These are phyloP conservation scores for Rubia yunnanensis DNA, from an alignment of 257 asterid species.

Conservation along the genomic window DNA sequence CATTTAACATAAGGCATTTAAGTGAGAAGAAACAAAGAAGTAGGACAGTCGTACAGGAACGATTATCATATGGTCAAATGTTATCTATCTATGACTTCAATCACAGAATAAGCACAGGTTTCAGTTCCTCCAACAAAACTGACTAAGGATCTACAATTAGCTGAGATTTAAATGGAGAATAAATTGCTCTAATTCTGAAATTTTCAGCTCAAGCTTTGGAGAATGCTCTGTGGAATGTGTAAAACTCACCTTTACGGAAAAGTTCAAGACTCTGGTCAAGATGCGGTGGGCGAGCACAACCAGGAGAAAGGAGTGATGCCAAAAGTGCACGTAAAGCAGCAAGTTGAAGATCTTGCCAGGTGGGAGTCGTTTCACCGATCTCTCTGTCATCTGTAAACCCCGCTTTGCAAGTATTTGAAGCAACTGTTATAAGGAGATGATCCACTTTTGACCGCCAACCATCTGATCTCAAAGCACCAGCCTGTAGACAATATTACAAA, in stretches of 20 bases:
- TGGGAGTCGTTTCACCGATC: constrained; percentile 28
- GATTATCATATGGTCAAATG: neutral
- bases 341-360: constrained; percentile 51
- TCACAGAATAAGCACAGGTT: neutral
- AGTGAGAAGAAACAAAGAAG: neutral
- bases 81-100: neutral
- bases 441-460: constrained; percentile 65
- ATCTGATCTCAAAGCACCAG: constrained; percentile 62
- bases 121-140: neutral
- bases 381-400: too few relatives aligned
- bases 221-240: neutral
- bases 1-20: constrained; percentile 5
- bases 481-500: constrained; percentile 31
- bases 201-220: neutral
- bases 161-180: neutral
- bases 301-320: constrained; percentile 86
- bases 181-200: neutral
- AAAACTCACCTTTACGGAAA: constrained; percentile 51
- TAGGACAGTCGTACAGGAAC: too few relatives aligned
- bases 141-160: neutral
- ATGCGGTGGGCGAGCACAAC: constrained; percentile 54
- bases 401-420: constrained; percentile 58
- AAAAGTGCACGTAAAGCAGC: constrained; percentile 79
- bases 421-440: constrained; percentile 54
- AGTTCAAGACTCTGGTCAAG: constrained; percentile 55